Evolutionary conservation across 306 rosid species (phyloP).

Genomic region (Corylus heterophylla): DNA sequence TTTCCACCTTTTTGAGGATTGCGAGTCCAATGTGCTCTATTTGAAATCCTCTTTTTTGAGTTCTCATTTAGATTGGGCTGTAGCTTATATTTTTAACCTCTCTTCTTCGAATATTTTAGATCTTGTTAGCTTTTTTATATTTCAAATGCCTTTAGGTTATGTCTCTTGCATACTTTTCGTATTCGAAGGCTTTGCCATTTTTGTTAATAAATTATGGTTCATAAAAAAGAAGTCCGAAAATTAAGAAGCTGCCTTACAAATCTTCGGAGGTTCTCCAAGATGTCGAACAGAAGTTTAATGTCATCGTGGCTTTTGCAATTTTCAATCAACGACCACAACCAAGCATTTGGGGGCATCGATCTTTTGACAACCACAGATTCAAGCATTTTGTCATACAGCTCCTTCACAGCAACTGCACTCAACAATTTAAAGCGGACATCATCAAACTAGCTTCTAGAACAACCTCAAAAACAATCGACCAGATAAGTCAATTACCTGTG

Average conservation of each 20-base stretch:
- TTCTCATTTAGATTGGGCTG: too few relatives aligned
- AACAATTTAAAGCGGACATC: constrained; percentile 14
- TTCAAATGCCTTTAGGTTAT: too few relatives aligned
- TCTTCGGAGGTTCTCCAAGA: constrained; percentile 70
- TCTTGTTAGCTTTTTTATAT: too few relatives aligned
- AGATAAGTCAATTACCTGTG: constrained; percentile 55
- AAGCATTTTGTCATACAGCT: constrained; percentile 67
- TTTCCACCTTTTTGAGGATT: too few relatives aligned
- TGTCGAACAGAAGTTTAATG: constrained; percentile 68
- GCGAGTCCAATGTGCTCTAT: too few relatives aligned
- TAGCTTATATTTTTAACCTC: too few relatives aligned
- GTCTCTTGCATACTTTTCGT: too few relatives aligned
- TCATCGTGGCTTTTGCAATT: constrained; percentile 69
- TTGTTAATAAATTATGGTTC: too few relatives aligned
- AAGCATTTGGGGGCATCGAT: constrained; percentile 94
- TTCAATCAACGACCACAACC: constrained; percentile 84
- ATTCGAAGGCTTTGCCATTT: too few relatives aligned
- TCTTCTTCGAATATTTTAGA: too few relatives aligned
- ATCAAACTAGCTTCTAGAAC: constrained; percentile 20
- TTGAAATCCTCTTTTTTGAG: too few relatives aligned
- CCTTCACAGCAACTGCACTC: constrained; percentile 74
- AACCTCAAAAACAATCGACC: constrained; percentile 5
- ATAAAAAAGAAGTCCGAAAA: neutral
- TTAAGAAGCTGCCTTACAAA: constrained; percentile 52
- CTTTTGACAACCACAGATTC: constrained; percentile 63